Conservation (phyloP, 2,329 filamentous ascomycete genomes). For the Fusarium sp. region DNA sequence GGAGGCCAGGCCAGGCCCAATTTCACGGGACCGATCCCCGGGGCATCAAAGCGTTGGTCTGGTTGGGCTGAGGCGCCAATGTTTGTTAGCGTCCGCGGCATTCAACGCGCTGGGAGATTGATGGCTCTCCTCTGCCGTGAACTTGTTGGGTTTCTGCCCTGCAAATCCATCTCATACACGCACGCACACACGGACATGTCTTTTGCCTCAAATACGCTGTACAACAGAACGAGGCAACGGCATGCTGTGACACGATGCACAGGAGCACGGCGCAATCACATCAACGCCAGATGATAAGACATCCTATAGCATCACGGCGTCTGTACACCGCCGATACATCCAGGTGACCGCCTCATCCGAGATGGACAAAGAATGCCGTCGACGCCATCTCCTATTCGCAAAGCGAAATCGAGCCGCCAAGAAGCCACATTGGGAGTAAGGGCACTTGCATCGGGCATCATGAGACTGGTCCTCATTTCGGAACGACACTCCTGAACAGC, state of each 20-base stretch:
- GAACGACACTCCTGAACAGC: conserved; percentile 20
- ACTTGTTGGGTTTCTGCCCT: not conserved
- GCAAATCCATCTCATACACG: not conserved
- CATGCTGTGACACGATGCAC: conserved; percentile 13
- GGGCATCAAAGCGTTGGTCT: conserved; percentile 25
- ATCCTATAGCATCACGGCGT: not conserved
- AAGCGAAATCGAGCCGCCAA: not conserved
- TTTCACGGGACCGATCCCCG: conserved; percentile 33
- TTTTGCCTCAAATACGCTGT: not conserved
- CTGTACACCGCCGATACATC: not conserved
- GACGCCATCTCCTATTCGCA: not conserved
- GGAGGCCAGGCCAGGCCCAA: conserved; percentile 9
- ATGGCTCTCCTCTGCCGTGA: conserved; percentile 7
- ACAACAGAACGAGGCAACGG: conserved; percentile 14
- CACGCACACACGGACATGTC: not conserved
- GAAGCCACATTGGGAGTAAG: conserved; percentile 3
- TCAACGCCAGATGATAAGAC: not conserved
- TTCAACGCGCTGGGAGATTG: conserved; percentile 14
- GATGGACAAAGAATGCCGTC: not conserved
- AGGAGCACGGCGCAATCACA: not conserved
- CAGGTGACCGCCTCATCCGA: not conserved
- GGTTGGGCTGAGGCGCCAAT: conserved; percentile 19
- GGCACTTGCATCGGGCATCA: conserved; percentile 9
- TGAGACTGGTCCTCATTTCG: conserved; percentile 22
- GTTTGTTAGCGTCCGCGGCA: conserved; percentile 31